phyloP scores from a whole-genome alignment of 441 rosid species.

The Theobroma grandiflorum region DNA sequence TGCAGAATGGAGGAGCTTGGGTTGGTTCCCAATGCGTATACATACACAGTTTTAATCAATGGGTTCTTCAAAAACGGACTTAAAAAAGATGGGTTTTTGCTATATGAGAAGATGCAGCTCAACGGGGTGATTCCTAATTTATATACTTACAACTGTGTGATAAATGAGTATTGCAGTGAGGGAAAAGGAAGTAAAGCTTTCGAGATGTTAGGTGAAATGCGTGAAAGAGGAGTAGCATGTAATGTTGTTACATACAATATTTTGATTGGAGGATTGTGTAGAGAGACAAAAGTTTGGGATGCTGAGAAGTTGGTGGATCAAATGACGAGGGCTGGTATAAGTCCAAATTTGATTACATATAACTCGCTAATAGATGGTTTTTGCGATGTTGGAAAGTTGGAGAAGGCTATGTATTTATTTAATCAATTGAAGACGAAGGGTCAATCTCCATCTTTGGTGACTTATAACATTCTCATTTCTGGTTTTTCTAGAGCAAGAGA shows the following conservation, averaged over 20 bases:
- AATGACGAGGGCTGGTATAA: slow-evolving; percentile 59
- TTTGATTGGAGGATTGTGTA: slow-evolving; percentile 64
- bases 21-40: slow-evolving; percentile 71
- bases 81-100: slow-evolving; percentile 59
- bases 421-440: slow-evolving; percentile 62
- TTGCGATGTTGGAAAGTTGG: slow-evolving; percentile 50
- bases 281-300: slow-evolving; percentile 49
- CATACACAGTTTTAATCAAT: slow-evolving; percentile 73
- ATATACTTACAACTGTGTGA: slow-evolving; percentile 68
- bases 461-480: slow-evolving; percentile 64
- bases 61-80: slow-evolving; percentile 70
- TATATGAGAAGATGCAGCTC: slow-evolving; percentile 72
- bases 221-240: slow-evolving; percentile 58
- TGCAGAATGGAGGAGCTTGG: slow-evolving; percentile 58
- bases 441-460: slow-evolving; percentile 64
- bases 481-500: slow-evolving; percentile 61
- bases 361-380: slow-evolving; percentile 71
- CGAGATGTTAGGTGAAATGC: slow-evolving; percentile 77
- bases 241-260: slow-evolving; percentile 72
- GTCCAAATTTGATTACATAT: slow-evolving; percentile 66
- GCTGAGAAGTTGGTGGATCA: slow-evolving; percentile 57
- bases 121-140: slow-evolving; percentile 64
- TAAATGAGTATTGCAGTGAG: slow-evolving; percentile 54
- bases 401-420: slow-evolving; percentile 55
- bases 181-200: slow-evolving; percentile 52